phyloP scores from a whole-genome alignment of 257 asterid genomes.

The Ligustrum vulgare region DNA sequence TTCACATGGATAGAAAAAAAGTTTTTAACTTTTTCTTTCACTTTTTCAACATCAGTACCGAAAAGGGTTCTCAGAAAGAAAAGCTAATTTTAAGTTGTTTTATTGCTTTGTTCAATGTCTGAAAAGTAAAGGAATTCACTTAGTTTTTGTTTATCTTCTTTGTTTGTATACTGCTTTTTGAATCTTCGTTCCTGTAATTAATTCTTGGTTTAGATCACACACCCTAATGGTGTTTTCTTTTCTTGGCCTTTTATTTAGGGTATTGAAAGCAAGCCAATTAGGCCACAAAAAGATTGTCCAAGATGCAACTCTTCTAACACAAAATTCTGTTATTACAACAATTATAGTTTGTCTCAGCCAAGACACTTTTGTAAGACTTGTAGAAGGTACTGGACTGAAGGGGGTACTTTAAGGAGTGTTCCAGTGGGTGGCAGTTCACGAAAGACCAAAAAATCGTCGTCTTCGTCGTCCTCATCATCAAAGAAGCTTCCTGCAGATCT shows the following conservation, averaged over 20 bases:
- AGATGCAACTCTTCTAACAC: slow-evolving; percentile 84
- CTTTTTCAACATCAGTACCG: slow-evolving; percentile 33
- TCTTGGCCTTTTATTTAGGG: slow-evolving; percentile 32
- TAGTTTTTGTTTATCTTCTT: background rate
- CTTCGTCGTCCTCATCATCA: slow-evolving; percentile 23
- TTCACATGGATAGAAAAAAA: slow-evolving; percentile 3
- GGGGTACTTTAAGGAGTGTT: slow-evolving; percentile 75
- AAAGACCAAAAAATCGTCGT: slow-evolving; percentile 54
- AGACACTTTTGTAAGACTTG: slow-evolving; percentile 87
- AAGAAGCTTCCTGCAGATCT: slow-evolving; percentile 41
- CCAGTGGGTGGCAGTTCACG: slow-evolving; percentile 94
- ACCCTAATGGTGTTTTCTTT: background rate
- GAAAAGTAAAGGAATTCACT: slow-evolving; percentile 12
- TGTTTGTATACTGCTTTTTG: background rate
- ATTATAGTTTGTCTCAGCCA: slow-evolving; percentile 81
- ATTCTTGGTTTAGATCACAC: background rate
- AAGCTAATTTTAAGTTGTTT: slow-evolving; percentile 29
- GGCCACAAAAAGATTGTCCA: slow-evolving; percentile 80
- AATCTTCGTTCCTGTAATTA: background rate
- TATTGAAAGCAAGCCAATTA: slow-evolving; percentile 53
- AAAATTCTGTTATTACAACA: slow-evolving; percentile 85
- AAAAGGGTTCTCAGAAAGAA: slow-evolving; percentile 30
- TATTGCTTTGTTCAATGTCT: background rate
- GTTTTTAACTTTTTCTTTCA: background rate
- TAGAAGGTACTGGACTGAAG: slow-evolving; percentile 87